A percentile compares a stretch with the other conserved stretches of the same genome.
Evolutionary conservation across 2,329 filamentous ascomycete genomes (phyloP).

Genomic region (Calycina marina): DNA sequence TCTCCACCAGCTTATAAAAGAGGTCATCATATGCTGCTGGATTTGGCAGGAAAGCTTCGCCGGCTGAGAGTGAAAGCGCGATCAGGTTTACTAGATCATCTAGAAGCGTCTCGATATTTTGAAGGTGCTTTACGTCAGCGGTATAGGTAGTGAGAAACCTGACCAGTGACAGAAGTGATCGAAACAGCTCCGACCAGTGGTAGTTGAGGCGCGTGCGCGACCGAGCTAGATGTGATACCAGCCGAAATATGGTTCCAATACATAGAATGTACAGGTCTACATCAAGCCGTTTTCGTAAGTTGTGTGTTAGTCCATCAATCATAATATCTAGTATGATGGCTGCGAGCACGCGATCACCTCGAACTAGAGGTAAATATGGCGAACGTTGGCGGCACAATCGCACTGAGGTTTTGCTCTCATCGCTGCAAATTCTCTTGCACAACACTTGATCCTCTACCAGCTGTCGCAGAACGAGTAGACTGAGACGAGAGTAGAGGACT

Average conservation of each 20-base stretch:
- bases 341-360: slow-evolving; percentile 57
- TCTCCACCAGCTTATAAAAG: slow-evolving; percentile 96
- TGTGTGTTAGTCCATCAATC: slow-evolving; percentile 87
- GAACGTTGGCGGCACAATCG: slow-evolving; percentile 81
- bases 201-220: slow-evolving; percentile 70
- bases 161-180: slow-evolving; percentile 72
- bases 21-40: slow-evolving; percentile 85
- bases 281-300: slow-evolving; percentile 73
- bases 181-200: slow-evolving; percentile 94
- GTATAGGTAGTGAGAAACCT: slow-evolving; percentile 84
- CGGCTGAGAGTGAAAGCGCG: slow-evolving; percentile 68
- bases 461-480: slow-evolving; percentile 71
- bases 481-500: slow-evolving; percentile 71
- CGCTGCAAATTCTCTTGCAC: slow-evolving; percentile 71
- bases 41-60: slow-evolving; percentile 81
- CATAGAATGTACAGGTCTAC: slow-evolving; percentile 71
- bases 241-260: slow-evolving; percentile 66
- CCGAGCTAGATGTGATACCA: slow-evolving; percentile 72
- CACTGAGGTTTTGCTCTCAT: slow-evolving; percentile 59
- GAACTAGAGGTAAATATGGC: slow-evolving; percentile 66
- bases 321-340: slow-evolving; percentile 72
- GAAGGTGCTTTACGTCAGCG: slow-evolving; percentile 54
- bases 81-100: slow-evolving; percentile 69
- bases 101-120: slow-evolving; percentile 59
- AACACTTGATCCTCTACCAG: slow-evolving; percentile 73